These are phyloP conservation scores for Dioscorea cayenensis DNA, from an alignment of 116 monocot genomes.

Conservation along the genomic window DNA sequence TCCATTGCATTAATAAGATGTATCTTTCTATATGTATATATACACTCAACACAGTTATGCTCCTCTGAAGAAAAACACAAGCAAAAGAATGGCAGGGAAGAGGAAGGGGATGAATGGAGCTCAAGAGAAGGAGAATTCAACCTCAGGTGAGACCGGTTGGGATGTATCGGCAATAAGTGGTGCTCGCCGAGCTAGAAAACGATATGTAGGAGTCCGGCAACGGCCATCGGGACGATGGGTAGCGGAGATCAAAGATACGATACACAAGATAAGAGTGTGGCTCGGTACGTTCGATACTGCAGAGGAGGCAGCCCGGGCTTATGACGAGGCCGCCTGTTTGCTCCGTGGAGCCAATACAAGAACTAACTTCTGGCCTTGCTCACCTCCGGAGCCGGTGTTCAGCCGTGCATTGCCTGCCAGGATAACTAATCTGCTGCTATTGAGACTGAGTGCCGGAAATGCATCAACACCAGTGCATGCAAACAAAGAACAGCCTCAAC, in stretches of 20 bases:
- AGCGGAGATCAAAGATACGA: neutral
- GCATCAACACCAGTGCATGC: neutral
- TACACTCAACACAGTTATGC: neutral
- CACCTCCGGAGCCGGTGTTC: neutral
- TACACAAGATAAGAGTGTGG: neutral
- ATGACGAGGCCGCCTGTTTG: neutral
- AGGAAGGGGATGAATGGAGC: neutral
- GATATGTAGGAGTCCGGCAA: constrained; percentile 1
- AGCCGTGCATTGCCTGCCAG: neutral
- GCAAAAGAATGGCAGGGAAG: neutral
- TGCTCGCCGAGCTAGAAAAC: neutral
- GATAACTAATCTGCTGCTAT: neutral
- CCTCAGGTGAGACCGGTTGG: neutral
- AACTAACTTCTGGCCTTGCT: neutral
- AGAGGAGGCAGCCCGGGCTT: neutral
- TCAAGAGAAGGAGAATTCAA: constrained; percentile 1
- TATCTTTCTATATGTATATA: neutral
- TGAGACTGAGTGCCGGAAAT: neutral
- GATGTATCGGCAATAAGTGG: neutral
- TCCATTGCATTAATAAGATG: neutral
- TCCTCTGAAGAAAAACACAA: neutral
- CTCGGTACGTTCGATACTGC: neutral
- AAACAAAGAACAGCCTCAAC: neutral
- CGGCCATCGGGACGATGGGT: neutral
- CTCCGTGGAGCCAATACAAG: neutral